Evolutionary conservation across 805 yeast genomes (phyloP).

Genomic region (Ogataea haglerorum): DNA sequence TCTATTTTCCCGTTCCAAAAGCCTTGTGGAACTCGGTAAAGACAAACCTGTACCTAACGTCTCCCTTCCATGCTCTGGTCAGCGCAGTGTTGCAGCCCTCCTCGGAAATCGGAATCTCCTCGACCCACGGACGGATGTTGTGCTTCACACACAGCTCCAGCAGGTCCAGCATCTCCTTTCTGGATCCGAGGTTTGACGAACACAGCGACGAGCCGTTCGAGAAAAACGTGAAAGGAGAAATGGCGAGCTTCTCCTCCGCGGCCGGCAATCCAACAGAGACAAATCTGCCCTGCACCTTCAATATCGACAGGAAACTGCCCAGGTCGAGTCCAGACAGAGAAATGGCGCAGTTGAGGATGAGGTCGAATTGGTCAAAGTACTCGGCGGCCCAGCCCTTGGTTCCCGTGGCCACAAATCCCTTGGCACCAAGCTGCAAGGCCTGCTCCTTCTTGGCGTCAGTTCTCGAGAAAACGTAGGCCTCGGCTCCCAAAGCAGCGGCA

Average conservation of each 20-base stretch:
- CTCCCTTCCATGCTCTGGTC: slow-evolving; percentile 45
- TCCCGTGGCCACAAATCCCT: slow-evolving; percentile 44
- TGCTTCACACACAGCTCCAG: slow-evolving; percentile 44
- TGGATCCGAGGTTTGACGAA: slow-evolving; percentile 46
- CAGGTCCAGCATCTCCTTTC: slow-evolving; percentile 44
- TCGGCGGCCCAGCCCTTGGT: slow-evolving; percentile 39
- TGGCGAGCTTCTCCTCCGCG: slow-evolving; percentile 37
- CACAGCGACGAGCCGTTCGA: slow-evolving; percentile 42
- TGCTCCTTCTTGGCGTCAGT: slow-evolving; percentile 38
- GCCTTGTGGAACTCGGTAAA: slow-evolving; percentile 47
- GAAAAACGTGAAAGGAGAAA: slow-evolving; percentile 52
- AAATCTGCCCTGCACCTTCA: slow-evolving; percentile 38
- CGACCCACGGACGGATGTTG: slow-evolving; percentile 48
- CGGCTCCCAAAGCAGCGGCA: slow-evolving; percentile 45
- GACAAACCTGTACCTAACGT: slow-evolving; percentile 50
- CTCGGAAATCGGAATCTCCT: slow-evolving; percentile 45
- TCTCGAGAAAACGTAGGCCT: slow-evolving; percentile 43
- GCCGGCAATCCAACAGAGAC: slow-evolving; percentile 49
- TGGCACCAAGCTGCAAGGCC: slow-evolving; percentile 40
- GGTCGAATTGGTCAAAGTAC: slow-evolving; percentile 35
- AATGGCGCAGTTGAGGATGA: slow-evolving; percentile 42
- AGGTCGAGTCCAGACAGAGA: slow-evolving; percentile 36
- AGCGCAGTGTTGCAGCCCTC: slow-evolving; percentile 40
- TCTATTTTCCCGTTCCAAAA: slow-evolving; percentile 29
- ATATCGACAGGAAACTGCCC: slow-evolving; percentile 34